Percentiles rank a stretch among this genome's conserved stretches.
Evolutionary conservation across 805 yeast genomes (phyloP).

Genomic region (Candida schatavii): DNA sequence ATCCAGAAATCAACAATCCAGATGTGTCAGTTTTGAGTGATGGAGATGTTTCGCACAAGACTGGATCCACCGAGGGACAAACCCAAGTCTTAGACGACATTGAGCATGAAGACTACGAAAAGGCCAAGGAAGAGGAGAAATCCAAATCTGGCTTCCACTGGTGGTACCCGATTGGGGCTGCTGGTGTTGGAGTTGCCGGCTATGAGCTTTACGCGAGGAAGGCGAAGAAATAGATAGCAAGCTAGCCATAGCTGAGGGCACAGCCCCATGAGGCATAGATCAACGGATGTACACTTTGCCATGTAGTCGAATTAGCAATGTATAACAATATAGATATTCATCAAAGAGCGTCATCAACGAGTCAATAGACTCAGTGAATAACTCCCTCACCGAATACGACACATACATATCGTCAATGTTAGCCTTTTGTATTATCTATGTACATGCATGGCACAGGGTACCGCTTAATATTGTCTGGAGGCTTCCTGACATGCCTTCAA

Average conservation of each 20-base stretch:
- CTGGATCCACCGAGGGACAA: constrained; percentile 25
- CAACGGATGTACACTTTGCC: too few relatives aligned
- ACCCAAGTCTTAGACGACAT: constrained; percentile 35
- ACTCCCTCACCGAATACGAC: too few relatives aligned
- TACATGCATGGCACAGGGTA: too few relatives aligned
- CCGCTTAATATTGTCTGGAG: constrained; percentile 74
- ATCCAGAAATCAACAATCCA: constrained; percentile 38
- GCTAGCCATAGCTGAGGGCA: too few relatives aligned
- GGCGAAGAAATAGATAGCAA: constrained; percentile 1
- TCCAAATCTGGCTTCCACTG: constrained; percentile 5
- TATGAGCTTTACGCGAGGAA: constrained; percentile 17
- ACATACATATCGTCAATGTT: too few relatives aligned
- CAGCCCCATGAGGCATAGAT: too few relatives aligned
- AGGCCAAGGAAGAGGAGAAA: constrained; percentile 5
- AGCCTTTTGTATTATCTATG: too few relatives aligned
- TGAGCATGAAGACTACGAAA: constrained; percentile 31
- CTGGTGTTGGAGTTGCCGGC: constrained; percentile 31
- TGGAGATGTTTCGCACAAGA: constrained; percentile 34
- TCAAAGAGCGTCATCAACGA: too few relatives aligned
- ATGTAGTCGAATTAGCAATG: too few relatives aligned
- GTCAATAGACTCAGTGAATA: too few relatives aligned
- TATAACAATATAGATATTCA: too few relatives aligned
- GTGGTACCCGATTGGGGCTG: constrained; percentile 18
- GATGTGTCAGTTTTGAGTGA: constrained; percentile 36
- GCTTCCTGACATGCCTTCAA: constrained; percentile 97